Base-by-base conservation (phyloP, 257 asterid species). In the Forsythia suspensa region DNA sequence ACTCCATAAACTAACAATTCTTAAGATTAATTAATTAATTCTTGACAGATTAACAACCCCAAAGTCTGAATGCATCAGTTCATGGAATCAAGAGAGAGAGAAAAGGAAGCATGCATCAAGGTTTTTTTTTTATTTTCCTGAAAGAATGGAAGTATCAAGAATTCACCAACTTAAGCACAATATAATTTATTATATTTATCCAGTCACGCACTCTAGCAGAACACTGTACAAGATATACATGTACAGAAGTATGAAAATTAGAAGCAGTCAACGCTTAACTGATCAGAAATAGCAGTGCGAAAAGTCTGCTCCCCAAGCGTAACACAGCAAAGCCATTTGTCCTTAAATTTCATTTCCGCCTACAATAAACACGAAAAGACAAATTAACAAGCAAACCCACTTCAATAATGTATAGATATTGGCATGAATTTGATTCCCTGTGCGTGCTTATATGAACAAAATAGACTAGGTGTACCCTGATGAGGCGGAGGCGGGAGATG, bases 331-430 rank as follows among this genome's bases (percentile, higher is more conserved):
- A 96, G 88, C 97, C 97, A 96, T 81, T 92, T 96, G 86, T 96
- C 99, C 92, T 91, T 94, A 85, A 94, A 92, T 66, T 85, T 77
- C 99, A 96, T 92, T 86, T 94, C 97, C 89, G 97, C 99, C 99
- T 95, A 73, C 65, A 86, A 76, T 40, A 70, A 77, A 61, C 52
- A 63, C 37, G 16, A 20, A 70, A 76, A 81, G 75, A 61, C 15
- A 36, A 52, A 79, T 40, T 10, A 81, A 72, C 48, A 59, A 84
- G 21, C 61, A 55, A 77, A 63, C 40, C 7, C 72, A 69, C 2
- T 39, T 40, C 40, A 74, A 42, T n/a, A 43, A 38, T 51, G n/a
- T 68, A 63, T 9, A 43, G n/a, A 12, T 41, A 42, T 52, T 52
- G 11, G 15, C 15, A 21, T 24, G 15, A 11, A 75, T 42, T 63